Conservation (phyloP, 2,329 filamentous ascomycete species). For the Sarocladium brachiariae region DNA sequence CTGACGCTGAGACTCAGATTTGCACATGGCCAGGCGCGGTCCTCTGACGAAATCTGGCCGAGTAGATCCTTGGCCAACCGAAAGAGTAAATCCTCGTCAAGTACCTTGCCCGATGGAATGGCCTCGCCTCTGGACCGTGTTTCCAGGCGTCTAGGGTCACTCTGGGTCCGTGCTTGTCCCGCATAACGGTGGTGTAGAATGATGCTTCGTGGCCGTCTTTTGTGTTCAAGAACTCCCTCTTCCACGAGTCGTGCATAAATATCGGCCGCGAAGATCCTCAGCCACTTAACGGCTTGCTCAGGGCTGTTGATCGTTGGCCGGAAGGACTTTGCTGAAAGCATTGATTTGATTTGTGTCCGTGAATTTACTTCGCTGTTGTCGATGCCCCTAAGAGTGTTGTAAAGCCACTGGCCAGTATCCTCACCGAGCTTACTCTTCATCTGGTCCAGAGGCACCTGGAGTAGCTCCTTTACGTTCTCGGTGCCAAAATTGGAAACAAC, state of each 20-base stretch:
- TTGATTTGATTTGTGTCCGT: conserved; percentile 89
- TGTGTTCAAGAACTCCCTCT: conserved; percentile 83
- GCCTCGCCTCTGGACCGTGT: conserved; percentile 67
- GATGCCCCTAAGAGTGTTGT: conserved; percentile 76
- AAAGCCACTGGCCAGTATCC: conserved; percentile 79
- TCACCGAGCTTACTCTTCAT: conserved; percentile 73
- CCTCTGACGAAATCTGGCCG: conserved; percentile 70
- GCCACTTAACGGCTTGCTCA: conserved; percentile 77
- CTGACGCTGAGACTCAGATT: conserved; percentile 82
- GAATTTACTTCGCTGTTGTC: conserved; percentile 86
- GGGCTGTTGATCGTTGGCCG: conserved; percentile 70
- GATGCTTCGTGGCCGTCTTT: conserved; percentile 76
- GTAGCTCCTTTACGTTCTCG: conserved; percentile 69
- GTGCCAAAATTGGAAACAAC: conserved; percentile 75
- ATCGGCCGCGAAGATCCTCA: conserved; percentile 85
- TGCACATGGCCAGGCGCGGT: conserved; percentile 80
- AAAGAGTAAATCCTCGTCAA: conserved; percentile 68
- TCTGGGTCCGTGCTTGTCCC: conserved; percentile 36
- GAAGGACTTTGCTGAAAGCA: conserved; percentile 96
- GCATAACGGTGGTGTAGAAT: conserved; percentile 76
- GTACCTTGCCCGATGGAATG: conserved; percentile 67
- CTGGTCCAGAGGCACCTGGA: conserved; percentile 65
- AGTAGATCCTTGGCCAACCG: conserved; percentile 71
- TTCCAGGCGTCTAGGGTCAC: not conserved
- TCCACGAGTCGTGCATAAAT: conserved; percentile 86